Conservation (phyloP, 2,329 filamentous ascomycete genomes). For the Aureobasidium lini region DNA sequence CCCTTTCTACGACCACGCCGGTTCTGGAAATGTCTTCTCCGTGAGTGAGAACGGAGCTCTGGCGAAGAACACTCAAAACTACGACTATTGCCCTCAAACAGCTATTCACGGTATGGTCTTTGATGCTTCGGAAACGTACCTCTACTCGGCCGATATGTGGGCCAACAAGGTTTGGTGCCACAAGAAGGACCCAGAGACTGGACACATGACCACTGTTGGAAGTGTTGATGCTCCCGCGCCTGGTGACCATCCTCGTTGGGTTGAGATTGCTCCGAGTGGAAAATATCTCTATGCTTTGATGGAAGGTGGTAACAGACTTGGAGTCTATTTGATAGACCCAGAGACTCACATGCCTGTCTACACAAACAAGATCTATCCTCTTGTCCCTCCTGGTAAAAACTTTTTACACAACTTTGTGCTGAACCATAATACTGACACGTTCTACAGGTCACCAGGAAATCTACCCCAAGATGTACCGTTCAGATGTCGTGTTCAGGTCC, state of each 20-base stretch:
- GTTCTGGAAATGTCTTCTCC: conserved; percentile 70
- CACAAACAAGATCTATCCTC: conserved; percentile 66
- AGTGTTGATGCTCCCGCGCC: conserved; percentile 62
- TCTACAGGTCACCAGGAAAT: conserved; percentile 32
- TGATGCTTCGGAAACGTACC: conserved; percentile 62
- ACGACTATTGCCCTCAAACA: conserved; percentile 59
- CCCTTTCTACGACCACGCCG: conserved; percentile 81
- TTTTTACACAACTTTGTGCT: neutral
- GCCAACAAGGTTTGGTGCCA: conserved; percentile 82
- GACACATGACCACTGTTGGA: conserved; percentile 61
- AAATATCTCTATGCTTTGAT: conserved; percentile 78
- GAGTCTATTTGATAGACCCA: conserved; percentile 73
- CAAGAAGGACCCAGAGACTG: conserved; percentile 56
- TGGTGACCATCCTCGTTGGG: conserved; percentile 79
- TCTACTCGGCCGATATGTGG: conserved; percentile 72
- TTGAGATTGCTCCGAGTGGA: conserved; percentile 71
- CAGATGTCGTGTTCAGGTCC: conserved; percentile 72
- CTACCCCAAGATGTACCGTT: conserved; percentile 64
- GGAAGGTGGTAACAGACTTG: conserved; percentile 81
- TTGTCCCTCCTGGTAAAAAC: conserved; percentile 67
- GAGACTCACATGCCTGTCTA: conserved; percentile 67
- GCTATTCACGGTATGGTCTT: conserved; percentile 81
- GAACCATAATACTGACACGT: conserved; percentile 3
- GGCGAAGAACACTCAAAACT: conserved; percentile 61
- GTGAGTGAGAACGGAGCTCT: conserved; percentile 52